A percentile compares a stretch with the other conserved stretches of the same genome.
phyloP scores from a whole-genome alignment of 2,329 filamentous ascomycete genomes.

The Camptophora hylomeconis region DNA sequence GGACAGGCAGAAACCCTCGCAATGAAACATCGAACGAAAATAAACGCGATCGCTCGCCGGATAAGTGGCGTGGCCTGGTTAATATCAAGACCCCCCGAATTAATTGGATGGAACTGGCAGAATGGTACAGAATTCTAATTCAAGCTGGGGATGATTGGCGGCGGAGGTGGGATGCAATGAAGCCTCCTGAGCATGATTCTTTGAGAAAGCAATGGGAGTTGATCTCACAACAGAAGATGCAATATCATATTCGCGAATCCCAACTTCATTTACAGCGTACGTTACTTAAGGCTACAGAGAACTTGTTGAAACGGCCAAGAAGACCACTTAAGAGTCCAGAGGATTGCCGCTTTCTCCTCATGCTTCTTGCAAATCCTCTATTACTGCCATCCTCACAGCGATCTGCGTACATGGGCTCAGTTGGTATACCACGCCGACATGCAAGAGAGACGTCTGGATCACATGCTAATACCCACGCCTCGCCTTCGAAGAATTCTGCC shows the following conservation, averaged over 20 bases:
- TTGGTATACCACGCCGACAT: no score
- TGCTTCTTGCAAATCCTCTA: conserved; percentile 67
- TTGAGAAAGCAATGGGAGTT: conserved; percentile 23
- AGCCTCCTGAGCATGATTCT: conserved; percentile 19
- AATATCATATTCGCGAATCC: conserved; percentile 44
- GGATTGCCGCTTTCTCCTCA: conserved; percentile 64
- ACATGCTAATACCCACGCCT: conserved; percentile 12
- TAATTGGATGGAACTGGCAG: conserved; percentile 57
- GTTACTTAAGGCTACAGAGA: conserved; percentile 66
- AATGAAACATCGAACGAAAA: conserved; percentile 9
- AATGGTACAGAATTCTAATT: conserved; percentile 62
- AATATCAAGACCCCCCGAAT: conserved; percentile 53
- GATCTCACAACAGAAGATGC: conserved; percentile 22
- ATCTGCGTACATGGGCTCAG: no score
- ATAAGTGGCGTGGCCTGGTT: conserved; percentile 29
- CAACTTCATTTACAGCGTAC: conserved; percentile 57
- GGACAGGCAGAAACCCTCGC: conserved; percentile 43
- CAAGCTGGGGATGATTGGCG: conserved; percentile 58
- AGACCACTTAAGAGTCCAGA: conserved; percentile 53
- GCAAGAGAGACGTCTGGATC: conserved; percentile 8
- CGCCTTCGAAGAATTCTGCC: conserved; percentile 10
- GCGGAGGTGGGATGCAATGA: conserved; percentile 43
- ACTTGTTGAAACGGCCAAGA: conserved; percentile 65
- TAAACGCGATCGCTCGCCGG: conserved; percentile 21
- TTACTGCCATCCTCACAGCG: conserved; percentile 38